Percentiles rank a stretch among this genome's conserved stretches.
phyloP scores from a whole-genome alignment of 441 rosid genomes.

The Mallotus repandus region DNA sequence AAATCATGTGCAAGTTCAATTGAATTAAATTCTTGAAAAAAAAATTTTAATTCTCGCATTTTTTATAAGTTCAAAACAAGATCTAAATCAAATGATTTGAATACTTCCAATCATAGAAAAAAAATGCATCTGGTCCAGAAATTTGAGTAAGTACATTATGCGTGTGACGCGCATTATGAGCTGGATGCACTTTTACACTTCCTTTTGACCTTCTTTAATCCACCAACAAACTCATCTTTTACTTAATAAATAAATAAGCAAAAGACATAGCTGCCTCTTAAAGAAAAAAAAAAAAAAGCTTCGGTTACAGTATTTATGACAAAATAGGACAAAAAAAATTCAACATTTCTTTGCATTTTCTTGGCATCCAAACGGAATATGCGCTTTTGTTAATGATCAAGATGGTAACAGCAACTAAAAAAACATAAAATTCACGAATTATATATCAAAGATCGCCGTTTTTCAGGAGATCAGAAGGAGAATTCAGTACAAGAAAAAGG shows the following conservation, averaged over 20 bases:
- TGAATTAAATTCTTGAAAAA: too few species aligned
- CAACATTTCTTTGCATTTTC: not conserved
- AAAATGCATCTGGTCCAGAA: not conserved
- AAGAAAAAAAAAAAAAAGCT: too few species aligned
- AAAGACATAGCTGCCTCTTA: too few species aligned
- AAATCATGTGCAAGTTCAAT: too few species aligned
- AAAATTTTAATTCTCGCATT: too few species aligned
- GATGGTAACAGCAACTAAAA: not conserved
- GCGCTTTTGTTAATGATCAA: not conserved
- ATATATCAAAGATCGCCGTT: too few species aligned
- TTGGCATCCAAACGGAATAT: not conserved
- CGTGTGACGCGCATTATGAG: not conserved
- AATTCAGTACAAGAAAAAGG: not conserved
- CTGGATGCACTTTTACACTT: conserved; percentile 9
- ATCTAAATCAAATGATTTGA: too few species aligned
- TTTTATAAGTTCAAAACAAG: too few species aligned
- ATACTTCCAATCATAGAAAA: too few species aligned
- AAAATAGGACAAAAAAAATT: too few species aligned
- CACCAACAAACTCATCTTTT: not conserved
- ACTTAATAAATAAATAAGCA: too few species aligned
- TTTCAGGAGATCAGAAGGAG: not conserved
- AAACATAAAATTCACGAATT: not conserved
- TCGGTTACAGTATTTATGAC: not conserved
- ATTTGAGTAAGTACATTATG: not conserved
- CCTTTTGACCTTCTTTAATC: not conserved